Conservation (phyloP, 2,329 filamentous ascomycete genomes). For the Colletotrichum acutatum region DNA sequence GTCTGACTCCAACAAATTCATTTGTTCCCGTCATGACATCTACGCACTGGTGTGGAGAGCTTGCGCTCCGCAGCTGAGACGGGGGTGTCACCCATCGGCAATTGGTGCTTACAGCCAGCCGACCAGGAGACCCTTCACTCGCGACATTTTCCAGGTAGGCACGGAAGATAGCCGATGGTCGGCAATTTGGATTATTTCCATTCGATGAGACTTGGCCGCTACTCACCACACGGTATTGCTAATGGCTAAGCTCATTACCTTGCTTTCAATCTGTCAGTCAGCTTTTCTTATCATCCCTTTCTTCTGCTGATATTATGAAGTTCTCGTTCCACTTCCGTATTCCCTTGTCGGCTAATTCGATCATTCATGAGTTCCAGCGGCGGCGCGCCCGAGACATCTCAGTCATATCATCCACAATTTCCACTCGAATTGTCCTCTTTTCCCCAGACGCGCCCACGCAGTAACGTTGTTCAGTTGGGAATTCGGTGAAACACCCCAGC, state of each 20-base stretch:
- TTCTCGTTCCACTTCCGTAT: neutral
- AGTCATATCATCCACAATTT: neutral
- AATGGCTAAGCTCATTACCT: neutral
- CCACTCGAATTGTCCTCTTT: neutral
- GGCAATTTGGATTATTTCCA: conserved; percentile 8
- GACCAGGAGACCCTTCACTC: neutral
- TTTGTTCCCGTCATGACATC: neutral
- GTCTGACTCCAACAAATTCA: neutral
- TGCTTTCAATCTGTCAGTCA: neutral
- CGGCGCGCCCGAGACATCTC: no score
- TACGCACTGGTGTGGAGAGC: neutral
- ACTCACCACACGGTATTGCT: neutral
- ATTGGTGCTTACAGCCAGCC: conserved; percentile 18
- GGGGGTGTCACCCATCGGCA: conserved; percentile 24
- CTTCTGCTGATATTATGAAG: neutral
- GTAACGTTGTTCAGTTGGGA: neutral
- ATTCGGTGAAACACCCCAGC: neutral
- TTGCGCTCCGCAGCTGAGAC: neutral
- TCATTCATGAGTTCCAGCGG: neutral
- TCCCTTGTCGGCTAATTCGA: conserved; percentile 2
- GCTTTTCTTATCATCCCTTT: neutral
- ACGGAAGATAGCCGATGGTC: conserved; percentile 26
- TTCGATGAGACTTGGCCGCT: conserved; percentile 2
- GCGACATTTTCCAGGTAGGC: no score
- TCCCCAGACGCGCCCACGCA: neutral